These are phyloP conservation scores for Mycogone perniciosa DNA, from an alignment of 2,329 filamentous ascomycete genomes.

Conservation along the genomic window DNA sequence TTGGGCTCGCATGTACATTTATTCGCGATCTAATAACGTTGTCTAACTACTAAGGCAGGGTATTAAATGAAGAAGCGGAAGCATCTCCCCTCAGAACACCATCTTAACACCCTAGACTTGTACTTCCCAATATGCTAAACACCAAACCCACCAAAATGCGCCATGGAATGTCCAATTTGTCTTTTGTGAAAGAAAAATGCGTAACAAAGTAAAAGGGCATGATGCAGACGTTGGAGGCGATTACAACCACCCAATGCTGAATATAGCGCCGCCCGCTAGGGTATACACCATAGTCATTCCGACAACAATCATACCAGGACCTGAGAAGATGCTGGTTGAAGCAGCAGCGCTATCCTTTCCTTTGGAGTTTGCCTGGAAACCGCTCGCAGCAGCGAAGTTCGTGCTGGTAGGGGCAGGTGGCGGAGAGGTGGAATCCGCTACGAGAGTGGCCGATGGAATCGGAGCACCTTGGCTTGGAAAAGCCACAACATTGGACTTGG, in stretches of 20 bases:
- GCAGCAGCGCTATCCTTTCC: conserved; percentile 15
- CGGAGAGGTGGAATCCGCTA: conserved; percentile 25
- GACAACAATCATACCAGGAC: conserved; percentile 15
- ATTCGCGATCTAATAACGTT: background rate
- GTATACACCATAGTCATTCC: conserved; percentile 18
- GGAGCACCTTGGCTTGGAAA: conserved; percentile 43
- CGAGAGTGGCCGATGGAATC: conserved; percentile 45
- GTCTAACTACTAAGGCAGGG: background rate
- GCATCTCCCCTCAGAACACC: background rate
- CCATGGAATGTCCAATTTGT: background rate
- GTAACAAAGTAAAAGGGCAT: too few species aligned
- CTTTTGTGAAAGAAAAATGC: too few species aligned
- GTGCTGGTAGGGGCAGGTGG: conserved; percentile 16
- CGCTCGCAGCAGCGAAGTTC: conserved; percentile 24
- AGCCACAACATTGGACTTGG: conserved; percentile 41
- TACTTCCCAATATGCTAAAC: background rate
- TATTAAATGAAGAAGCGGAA: too few species aligned
- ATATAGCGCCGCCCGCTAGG: conserved; percentile 13
- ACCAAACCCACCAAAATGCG: background rate
- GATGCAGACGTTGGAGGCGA: too few species aligned
- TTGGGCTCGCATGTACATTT: background rate
- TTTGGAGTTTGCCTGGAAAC: conserved; percentile 21
- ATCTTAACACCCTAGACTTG: background rate
- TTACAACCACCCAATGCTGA: conserved; percentile 11
- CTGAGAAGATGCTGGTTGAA: conserved; percentile 9